Base-by-base conservation (phyloP, 2,329 filamentous ascomycete genomes). In the Ascochyta viciae-villosae region DNA sequence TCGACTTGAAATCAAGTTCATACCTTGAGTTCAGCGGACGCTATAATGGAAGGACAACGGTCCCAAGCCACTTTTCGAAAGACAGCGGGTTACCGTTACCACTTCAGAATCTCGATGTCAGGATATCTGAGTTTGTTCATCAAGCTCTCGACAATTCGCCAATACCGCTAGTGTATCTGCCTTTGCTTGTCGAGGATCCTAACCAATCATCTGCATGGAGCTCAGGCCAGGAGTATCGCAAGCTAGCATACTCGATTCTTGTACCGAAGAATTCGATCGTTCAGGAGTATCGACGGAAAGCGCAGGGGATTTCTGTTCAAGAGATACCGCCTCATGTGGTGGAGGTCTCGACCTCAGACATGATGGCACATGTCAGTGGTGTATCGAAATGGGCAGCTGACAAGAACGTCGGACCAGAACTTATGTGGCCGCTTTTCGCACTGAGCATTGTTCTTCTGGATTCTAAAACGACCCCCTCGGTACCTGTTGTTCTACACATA, bases 111-210 rank as follows among this genome's bases (percentile, higher is more conserved):
- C 53, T 76, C 24, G 68, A 73, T 39, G 73, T 71, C 6, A 67
- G 74, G 27, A 41, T 72, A 13, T 76, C 73, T 4, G 74, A 76
- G 27, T 67, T 68, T 22, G 58, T 73, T 0, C 53, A 72, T 39
- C 64, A 73, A 59, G 45, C 62, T 41, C 38, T 62, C 3, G 35
- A 66, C 10, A 50, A 45, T 12, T 31, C 42, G 5, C 45, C 57
- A 64, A 58, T 72, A 2, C 60, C 61, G 7, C 44, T 49, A 37
- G 80, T 91, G 12, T 93, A 89, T 68, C 79, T 92, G 0, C 87
- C 88, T 0, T 80, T 88, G 22, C 72, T 92, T 0, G 75, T 87
- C 12, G 80, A 82, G 51, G 79, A 82, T 52, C 71, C 78, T 0
- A 67, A 70, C 12, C 70, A 74, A 46, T 71, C 74, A 34, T 77